Base-by-base conservation (phyloP, 148 eudicot species). In the Simmondsia chinensis region DNA sequence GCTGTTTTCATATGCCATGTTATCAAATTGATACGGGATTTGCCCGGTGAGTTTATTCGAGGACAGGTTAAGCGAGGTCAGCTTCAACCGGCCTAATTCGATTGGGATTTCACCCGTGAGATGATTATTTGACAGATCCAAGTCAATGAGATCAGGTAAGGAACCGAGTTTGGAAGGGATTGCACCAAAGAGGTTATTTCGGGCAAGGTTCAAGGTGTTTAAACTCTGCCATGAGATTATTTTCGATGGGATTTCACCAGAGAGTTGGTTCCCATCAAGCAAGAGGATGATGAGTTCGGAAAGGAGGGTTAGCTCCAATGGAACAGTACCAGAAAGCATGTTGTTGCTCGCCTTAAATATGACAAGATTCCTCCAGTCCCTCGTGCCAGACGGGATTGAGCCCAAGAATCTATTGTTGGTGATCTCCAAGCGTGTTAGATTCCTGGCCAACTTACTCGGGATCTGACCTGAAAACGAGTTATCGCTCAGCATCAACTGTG, bases 361-460 rank as follows among this genome's bases (percentile, higher is more conserved):
- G 14, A 39, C 32, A 7, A 85, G 14, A 3, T 53, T 63, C 19
- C 19, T 60, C 95, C 87, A 86, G 10, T 70, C 48, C 1, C 46
- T 52, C 2, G 60, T 31, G 40, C 20, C 67, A 1, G 7, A 7
- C 1, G 91, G 91, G 19, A 86, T 77, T 39, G 32, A 18, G 8
- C 95, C 95, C 0, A 79, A 66, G 39, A 86, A 77, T 21, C 39
- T 66, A 53, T 86, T 86, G 64, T 78, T 60, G 35, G 41, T 60
- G 1, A 86, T 59, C 50, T 81, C 83, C 10, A 86, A 11, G 4
- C 62, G 33, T 0, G 72, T 52, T 56, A 86, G 0, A 35, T 75
- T 81, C 66, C 58, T 46, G 0, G 72, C 55, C 16, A 82, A n/a
- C 24, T 45, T 35, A 14, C 23, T 38, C 2, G 91, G 91, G 19